Base-by-base conservation (phyloP, 805 yeast species). In the Kluyveromyces dobzhanskii region DNA sequence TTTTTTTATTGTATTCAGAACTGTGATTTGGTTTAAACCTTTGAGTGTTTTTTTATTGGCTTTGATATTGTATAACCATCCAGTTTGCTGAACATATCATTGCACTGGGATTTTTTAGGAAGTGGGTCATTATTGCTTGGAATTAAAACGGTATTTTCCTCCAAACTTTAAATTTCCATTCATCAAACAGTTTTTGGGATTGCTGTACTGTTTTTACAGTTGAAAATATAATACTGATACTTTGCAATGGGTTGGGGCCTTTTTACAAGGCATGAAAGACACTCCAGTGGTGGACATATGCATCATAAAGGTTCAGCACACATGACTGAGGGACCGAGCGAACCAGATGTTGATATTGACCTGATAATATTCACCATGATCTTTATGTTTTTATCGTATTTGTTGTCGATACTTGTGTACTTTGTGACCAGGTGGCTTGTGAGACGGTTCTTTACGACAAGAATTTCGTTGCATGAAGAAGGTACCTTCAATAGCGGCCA, bases 341-440 rank as follows among this genome's bases (percentile, higher is more conserved):
- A 46, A 26, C 53, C 50, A 13, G 56, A 49, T 24, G 40, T 49
- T 32, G 56, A 53, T 38, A 38, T 54, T 30, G 51, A 45, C 39
- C 34, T 54, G 8, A 47, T 56, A 47, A 16, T 54, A 14, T 51
- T 50, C 36, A 47, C 56, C 11, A 46, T 56, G 46, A 31, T 51
- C 14, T 45, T 49, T 32, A 43, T 51, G 45, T 13, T 51, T 3
- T 11, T 43, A 6, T 40, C 47, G 9, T 44, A 49, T 26, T 10
- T 46, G 4, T 17, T 38, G 21, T 21, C 49, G 18, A 36, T 45
- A 4, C 12, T 44, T 1, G 28, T 49, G 12, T 45, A 47, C 25
- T 32, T 47, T 16, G 11, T 40, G 8, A 42, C 46, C 2, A 46
- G 42, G 25, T 44, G 18, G 33, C 14, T 48, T 6, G 27, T 45